Conservation (phyloP, 1,139 yeast species). For the Geotrichum reessii region DNA sequence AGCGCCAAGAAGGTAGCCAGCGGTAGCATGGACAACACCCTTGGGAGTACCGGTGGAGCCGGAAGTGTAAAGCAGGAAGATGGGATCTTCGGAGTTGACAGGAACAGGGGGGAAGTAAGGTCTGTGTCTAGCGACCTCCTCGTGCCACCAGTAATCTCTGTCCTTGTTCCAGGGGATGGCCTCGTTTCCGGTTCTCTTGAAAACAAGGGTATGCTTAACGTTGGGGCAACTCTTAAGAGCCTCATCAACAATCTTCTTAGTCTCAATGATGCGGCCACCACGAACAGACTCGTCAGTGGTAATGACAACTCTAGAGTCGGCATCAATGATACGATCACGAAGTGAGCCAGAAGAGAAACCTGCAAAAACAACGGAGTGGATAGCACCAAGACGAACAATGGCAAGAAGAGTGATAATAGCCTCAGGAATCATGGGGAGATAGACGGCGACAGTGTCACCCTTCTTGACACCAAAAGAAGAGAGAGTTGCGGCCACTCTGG, state of each 20-base stretch:
- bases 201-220: slow-evolving; percentile 64
- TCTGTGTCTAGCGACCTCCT: slow-evolving; percentile 62
- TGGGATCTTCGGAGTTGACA: slow-evolving; percentile 55
- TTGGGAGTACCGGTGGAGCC: slow-evolving; percentile 69
- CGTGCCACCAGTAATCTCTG: slow-evolving; percentile 81
- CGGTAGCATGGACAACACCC: slow-evolving; percentile 70
- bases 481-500: slow-evolving; percentile 44
- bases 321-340: slow-evolving; percentile 71
- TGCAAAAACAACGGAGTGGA: slow-evolving; percentile 80
- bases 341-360: slow-evolving; percentile 74
- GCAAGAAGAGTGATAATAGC: slow-evolving; percentile 70
- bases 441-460: slow-evolving; percentile 82
- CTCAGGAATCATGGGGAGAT: slow-evolving; percentile 83
- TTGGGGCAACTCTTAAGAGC: slow-evolving; percentile 66
- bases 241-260: slow-evolving; percentile 77
- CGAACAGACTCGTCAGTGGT: slow-evolving; percentile 78
- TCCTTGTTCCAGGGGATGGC: slow-evolving; percentile 56
- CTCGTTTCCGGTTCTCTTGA: slow-evolving; percentile 63
- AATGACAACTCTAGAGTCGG: slow-evolving; percentile 65
- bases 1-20: slow-evolving; percentile 73
- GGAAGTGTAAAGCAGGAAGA: slow-evolving; percentile 60
- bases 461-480: slow-evolving; percentile 61
- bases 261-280: slow-evolving; percentile 78
- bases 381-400: slow-evolving; percentile 70
- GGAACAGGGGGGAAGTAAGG: slow-evolving; percentile 58